Percentiles rank a stretch among this genome's conserved stretches.
These are phyloP conservation scores for Fomitopsis schrenkii DNA, from an alignment of 1,284 basidiomycete species.

Conservation along the genomic window DNA sequence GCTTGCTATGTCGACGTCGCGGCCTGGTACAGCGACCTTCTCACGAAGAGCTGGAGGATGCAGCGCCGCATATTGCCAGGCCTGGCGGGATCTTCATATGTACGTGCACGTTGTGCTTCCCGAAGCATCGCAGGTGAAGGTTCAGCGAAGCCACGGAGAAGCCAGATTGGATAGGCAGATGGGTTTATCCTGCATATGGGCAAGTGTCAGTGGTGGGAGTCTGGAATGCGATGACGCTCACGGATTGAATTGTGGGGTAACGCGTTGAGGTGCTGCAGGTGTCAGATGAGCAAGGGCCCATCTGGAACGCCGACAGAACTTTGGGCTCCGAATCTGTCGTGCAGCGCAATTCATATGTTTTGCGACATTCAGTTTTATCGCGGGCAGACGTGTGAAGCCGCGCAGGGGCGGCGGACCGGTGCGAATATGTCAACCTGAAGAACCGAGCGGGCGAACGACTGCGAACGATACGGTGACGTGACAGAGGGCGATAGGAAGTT, in stretches of 20 bases:
- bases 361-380: neutral
- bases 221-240: neutral
- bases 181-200: constrained; percentile 10
- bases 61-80: neutral
- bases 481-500: neutral
- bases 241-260: neutral
- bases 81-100: neutral
- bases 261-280: neutral
- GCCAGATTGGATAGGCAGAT: constrained; percentile 11
- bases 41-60: neutral
- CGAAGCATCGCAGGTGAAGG: neutral
- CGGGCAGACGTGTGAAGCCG: neutral
- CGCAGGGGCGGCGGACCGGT: neutral
- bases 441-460: neutral
- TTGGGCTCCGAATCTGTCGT: neutral
- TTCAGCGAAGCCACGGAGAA: neutral
- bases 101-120: neutral
- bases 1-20: neutral
- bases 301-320: neutral
- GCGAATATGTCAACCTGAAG: neutral
- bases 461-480: neutral
- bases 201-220: constrained; percentile 1
- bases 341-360: neutral
- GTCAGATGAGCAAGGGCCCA: neutral
- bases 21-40: neutral